These are phyloP conservation scores for Moesziomyces parantarcticus DNA, from an alignment of 1,284 basidiomycete species.

Conservation along the genomic window DNA sequence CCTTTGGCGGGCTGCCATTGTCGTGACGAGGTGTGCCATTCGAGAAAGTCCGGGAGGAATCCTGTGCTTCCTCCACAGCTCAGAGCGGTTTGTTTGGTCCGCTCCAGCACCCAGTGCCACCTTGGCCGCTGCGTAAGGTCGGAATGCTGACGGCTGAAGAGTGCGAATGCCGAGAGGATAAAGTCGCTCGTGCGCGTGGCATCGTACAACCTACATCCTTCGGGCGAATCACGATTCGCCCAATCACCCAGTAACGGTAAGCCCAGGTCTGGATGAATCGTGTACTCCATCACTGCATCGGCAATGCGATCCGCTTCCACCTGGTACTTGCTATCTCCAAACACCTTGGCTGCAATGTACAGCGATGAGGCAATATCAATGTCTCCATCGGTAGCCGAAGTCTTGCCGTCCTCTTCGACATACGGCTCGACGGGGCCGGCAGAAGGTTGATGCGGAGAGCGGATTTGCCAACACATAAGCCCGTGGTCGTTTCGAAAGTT, in stretches of 20 bases:
- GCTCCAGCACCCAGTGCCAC: slow-evolving; percentile 55
- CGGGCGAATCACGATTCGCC: slow-evolving; percentile 43
- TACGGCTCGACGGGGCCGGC: slow-evolving; percentile 24
- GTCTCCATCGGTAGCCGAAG: slow-evolving; percentile 61
- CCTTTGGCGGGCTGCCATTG: slow-evolving; percentile 45
- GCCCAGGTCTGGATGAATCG: slow-evolving; percentile 49
- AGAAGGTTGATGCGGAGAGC: slow-evolving; percentile 19
- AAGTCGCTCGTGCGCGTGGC: slow-evolving; percentile 56
- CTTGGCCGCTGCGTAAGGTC: slow-evolving; percentile 24
- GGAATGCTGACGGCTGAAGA: slow-evolving; percentile 48
- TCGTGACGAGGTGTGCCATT: slow-evolving; percentile 9
- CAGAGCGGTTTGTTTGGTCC: slow-evolving; percentile 41
- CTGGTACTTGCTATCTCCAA: slow-evolving; percentile 46
- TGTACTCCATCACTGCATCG: slow-evolving; percentile 33
- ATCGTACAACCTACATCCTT: slow-evolving; percentile 48
- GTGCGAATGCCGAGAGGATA: slow-evolving; percentile 52
- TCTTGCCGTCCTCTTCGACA: slow-evolving; percentile 52
- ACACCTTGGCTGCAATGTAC: slow-evolving; percentile 39
- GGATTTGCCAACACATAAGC: slow-evolving; percentile 63
- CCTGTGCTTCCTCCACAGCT: slow-evolving; percentile 22
- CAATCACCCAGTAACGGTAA: slow-evolving; percentile 62
- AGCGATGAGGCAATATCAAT: slow-evolving; percentile 61
- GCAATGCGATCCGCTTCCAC: slow-evolving; percentile 44
- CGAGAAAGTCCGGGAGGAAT: slow-evolving; percentile 57
- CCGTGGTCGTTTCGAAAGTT: slow-evolving; percentile 51